These are phyloP conservation scores for Jimgerdemannia flammicorona DNA, from an alignment of 192 early-diverging fungal species.

Conservation along the genomic window DNA sequence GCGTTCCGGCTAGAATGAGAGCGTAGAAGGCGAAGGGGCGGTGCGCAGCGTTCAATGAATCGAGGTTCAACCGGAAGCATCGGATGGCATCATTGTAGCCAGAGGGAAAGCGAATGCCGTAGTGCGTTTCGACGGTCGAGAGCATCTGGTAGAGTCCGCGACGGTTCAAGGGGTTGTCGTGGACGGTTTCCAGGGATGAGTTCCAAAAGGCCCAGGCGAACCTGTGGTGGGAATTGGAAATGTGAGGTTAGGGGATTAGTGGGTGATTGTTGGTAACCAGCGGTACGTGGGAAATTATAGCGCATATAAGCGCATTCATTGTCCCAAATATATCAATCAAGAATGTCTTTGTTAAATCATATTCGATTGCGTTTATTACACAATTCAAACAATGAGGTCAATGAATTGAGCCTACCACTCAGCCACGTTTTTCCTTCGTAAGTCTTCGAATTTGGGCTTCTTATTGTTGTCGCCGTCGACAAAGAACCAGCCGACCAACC, in stretches of 20 bases:
- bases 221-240: conserved; percentile 27
- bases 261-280: background rate
- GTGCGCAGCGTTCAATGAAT: conserved; percentile 50
- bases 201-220: conserved; percentile 52
- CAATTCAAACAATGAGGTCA: too few species aligned
- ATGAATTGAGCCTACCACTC: conserved; percentile 11
- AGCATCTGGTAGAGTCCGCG: conserved; percentile 43
- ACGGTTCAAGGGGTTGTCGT: conserved; percentile 17
- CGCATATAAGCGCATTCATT: too few species aligned
- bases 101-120: conserved; percentile 31
- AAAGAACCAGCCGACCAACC: conserved; percentile 35
- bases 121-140: conserved; percentile 23
- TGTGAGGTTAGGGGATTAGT: conserved; percentile 1
- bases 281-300: background rate
- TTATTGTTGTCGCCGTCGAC: conserved; percentile 9
- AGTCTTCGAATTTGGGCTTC: conserved; percentile 20
- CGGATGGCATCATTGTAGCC: conserved; percentile 38
- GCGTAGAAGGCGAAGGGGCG: conserved; percentile 55
- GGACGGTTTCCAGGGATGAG: conserved; percentile 29
- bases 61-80: conserved; percentile 54
- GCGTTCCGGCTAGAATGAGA: conserved; percentile 23
- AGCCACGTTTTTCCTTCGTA: conserved; percentile 22
- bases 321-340: background rate
- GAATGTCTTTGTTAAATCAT: background rate
- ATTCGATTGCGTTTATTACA: too few species aligned